Conservation (phyloP, 2,329 filamentous ascomycete genomes). For the Fusarium luffae region DNA sequence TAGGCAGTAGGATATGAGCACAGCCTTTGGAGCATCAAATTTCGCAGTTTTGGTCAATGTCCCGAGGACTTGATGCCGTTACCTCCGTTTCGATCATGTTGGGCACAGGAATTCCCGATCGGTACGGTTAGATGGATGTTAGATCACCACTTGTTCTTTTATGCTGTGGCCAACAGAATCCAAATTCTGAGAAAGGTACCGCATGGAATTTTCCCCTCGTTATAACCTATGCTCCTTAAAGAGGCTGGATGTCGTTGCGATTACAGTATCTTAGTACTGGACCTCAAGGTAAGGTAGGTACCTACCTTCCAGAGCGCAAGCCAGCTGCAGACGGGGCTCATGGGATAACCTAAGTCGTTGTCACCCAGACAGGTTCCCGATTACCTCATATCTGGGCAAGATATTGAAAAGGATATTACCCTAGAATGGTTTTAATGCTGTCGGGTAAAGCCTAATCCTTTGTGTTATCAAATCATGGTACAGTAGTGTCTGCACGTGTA, state of each 20-base stretch:
- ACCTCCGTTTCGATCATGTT: background rate
- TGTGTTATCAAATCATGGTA: background rate
- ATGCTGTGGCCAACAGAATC: background rate
- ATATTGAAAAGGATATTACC: background rate
- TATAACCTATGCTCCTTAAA: background rate
- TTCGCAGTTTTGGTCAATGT: background rate
- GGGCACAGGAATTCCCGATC: background rate
- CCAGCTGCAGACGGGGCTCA: background rate
- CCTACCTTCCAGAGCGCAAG: background rate
- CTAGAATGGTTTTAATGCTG: background rate
- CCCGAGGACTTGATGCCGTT: background rate
- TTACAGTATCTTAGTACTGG: background rate
- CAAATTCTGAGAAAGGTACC: background rate
- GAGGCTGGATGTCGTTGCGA: background rate
- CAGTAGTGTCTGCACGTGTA: background rate
- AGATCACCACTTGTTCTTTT: background rate
- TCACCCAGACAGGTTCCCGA: background rate
- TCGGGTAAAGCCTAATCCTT: background rate
- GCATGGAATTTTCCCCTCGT: background rate
- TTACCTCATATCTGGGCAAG: background rate
- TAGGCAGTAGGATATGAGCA: constrained; percentile 1
- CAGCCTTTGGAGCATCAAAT: background rate
- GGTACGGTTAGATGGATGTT: background rate
- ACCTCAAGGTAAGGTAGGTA: too few species aligned
- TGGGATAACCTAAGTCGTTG: background rate